These are phyloP conservation scores for Sporisorium reilianum DNA, from an alignment of 1,284 basidiomycete species.

Conservation along the genomic window DNA sequence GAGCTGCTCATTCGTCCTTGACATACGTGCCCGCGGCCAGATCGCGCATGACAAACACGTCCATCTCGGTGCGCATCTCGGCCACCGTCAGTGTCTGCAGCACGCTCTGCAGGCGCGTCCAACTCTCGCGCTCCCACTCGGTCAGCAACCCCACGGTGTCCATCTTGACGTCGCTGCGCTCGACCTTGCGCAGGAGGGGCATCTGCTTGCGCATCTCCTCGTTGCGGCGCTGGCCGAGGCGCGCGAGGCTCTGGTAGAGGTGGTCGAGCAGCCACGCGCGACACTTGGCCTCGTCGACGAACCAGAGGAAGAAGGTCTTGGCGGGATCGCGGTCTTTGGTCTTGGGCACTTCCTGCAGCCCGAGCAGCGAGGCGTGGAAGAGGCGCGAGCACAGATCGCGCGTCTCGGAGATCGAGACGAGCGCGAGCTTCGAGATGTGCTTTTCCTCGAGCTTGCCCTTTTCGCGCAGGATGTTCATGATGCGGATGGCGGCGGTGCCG, in stretches of 20 bases:
- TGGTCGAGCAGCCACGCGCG: constrained; percentile 65
- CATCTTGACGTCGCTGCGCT: constrained; percentile 62
- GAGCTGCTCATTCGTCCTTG: constrained; percentile 17
- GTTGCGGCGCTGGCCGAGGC: constrained; percentile 55
- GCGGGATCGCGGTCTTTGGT: constrained; percentile 63
- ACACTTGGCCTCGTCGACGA: constrained; percentile 63
- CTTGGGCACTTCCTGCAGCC: constrained; percentile 67
- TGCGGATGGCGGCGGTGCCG: constrained; percentile 85
- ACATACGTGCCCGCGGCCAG: constrained; percentile 33
- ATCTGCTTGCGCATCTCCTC: constrained; percentile 57
- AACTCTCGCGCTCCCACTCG: constrained; percentile 57
- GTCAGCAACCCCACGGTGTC: constrained; percentile 51
- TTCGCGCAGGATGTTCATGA: constrained; percentile 83
- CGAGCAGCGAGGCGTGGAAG: constrained; percentile 62
- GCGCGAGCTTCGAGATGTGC: constrained; percentile 90
- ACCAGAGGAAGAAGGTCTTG: constrained; percentile 68
- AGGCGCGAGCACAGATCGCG: constrained; percentile 83
- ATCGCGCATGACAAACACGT: constrained; percentile 56
- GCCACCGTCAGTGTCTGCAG: constrained; percentile 53
- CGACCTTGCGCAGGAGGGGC: constrained; percentile 58
- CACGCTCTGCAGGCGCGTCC: constrained; percentile 41
- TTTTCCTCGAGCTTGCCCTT: constrained; percentile 98
- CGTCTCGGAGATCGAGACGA: constrained; percentile 89
- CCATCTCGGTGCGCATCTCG: constrained; percentile 54
- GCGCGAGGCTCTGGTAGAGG: constrained; percentile 58